phyloP scores from a whole-genome alignment of 2,329 filamentous ascomycete genomes.

The Colletotrichum simmondsii region DNA sequence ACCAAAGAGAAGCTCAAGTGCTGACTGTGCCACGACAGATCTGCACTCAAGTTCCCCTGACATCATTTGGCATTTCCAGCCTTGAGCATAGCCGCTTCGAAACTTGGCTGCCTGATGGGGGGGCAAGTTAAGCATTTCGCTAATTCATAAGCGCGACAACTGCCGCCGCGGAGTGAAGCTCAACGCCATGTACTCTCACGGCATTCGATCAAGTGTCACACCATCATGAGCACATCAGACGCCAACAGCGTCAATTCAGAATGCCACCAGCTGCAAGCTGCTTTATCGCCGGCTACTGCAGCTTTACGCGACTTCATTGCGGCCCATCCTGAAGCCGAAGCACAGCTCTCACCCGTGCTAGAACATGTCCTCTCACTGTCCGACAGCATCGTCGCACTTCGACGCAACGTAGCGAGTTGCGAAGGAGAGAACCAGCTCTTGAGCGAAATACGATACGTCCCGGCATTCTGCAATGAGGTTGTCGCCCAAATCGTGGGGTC shows the following conservation, averaged over 20 bases:
- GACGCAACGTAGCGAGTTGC: not conserved
- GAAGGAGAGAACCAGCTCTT: not conserved
- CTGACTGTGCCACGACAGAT: not conserved
- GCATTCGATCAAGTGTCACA: not conserved
- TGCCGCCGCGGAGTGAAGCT: not conserved
- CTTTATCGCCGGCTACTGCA: not conserved
- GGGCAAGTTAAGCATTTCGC: too few species aligned
- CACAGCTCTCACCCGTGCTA: not conserved
- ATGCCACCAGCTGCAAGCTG: constrained; percentile 17
- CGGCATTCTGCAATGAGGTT: not conserved
- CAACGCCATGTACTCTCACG: not conserved
- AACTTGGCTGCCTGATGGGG: not conserved
- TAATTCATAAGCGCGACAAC: not conserved
- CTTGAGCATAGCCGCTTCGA: not conserved
- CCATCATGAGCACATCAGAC: not conserved
- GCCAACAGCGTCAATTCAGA: not conserved
- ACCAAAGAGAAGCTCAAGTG: not conserved
- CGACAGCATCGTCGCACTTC: not conserved
- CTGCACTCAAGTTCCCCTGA: not conserved
- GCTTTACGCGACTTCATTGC: not conserved
- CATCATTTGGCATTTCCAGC: not conserved
- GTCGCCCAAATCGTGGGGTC: not conserved
- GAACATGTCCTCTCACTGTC: constrained; percentile 13
- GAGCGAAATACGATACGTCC: not conserved
- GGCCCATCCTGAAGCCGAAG: not conserved